Conservation (phyloP, 306 rosid genomes). For the Spatholobus suberectus region DNA sequence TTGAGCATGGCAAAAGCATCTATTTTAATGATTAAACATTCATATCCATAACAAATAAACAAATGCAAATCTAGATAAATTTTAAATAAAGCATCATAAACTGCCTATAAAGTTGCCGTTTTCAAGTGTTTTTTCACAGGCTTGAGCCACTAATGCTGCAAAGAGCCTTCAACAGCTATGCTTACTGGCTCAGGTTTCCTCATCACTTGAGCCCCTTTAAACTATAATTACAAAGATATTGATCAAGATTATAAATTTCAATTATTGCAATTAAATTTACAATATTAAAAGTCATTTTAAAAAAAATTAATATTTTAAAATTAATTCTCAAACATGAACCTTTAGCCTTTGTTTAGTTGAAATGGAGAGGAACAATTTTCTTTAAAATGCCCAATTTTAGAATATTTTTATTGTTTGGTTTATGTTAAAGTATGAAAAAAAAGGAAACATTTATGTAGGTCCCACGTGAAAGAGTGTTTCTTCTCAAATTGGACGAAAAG, state of each 20-base stretch:
- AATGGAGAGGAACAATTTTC: no score
- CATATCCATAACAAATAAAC: not conserved
- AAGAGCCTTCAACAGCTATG: not conserved
- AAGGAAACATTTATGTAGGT: no score
- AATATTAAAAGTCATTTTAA: no score
- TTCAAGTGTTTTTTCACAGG: not conserved
- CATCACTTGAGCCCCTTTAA: not conserved
- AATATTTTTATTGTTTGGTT: no score
- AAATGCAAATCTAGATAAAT: not conserved
- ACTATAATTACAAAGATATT: not conserved
- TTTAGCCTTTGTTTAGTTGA: no score
- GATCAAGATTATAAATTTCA: not conserved
- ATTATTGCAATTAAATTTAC: not conserved
- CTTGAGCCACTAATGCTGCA: not conserved
- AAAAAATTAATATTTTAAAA: no score
- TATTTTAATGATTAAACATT: not conserved
- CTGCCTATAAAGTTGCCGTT: not conserved
- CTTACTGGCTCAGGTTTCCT: not conserved
- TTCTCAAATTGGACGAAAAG: no score
- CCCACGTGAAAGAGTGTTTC: no score
- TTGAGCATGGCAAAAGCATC: not conserved
- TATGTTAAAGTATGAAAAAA: no score
- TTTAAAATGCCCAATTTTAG: no score
- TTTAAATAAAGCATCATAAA: not conserved
- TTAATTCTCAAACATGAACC: no score